Base-by-base conservation (phyloP, 495 filamentous ascomycete genomes). In the Hypoxylon trugodes region DNA sequence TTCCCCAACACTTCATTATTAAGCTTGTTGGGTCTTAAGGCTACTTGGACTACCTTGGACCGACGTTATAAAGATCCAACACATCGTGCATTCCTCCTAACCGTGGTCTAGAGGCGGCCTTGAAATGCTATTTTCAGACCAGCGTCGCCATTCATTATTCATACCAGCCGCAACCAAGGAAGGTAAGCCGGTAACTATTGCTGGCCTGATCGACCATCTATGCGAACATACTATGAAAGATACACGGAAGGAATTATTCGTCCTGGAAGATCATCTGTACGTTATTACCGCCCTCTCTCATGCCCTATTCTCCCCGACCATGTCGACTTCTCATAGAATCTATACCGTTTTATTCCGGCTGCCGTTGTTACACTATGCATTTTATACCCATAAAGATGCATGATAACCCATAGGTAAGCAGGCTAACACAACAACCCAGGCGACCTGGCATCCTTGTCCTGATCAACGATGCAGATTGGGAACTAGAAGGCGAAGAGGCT, bases 391-490 rank as follows among this genome's bases (percentile, higher is more conserved):
- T 58, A 43, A 55, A 30, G 40, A 37, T 55, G 21, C 35, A 57
- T 42, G 24, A 8, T 15, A 16, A 35, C n/a, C n/a, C n/a, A n/a
- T n/a, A n/a, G n/a, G 48, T 60, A 56, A 68, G 69, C 71, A 51
- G 21, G 60, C 59, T 68, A 71, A 67, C 64, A 65, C 8, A 49
- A 10, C 54, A 49, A 22, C 49, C 16, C 65, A 98, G 95, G 26
- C 91, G 96, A 43, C 94, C 95, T 4, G 95, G 95, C n/a, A 96
- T 98, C 68, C 85, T 99, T 42, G 96, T 97, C 12, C 79, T 99
- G 55, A 93, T 99, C 74, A 99, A 99, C 73, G 94, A 99, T 66
- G 89, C 90, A 36, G 95, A 99, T 72, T 99, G 95, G 95, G 93
- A 97, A 76, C 85, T 99, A 10, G 96, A 98, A 76, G 95, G 93